Evolutionary conservation across 352 stramenopile genomes (phyloP).

Genomic region (Pythium vanterpoolii): DNA sequence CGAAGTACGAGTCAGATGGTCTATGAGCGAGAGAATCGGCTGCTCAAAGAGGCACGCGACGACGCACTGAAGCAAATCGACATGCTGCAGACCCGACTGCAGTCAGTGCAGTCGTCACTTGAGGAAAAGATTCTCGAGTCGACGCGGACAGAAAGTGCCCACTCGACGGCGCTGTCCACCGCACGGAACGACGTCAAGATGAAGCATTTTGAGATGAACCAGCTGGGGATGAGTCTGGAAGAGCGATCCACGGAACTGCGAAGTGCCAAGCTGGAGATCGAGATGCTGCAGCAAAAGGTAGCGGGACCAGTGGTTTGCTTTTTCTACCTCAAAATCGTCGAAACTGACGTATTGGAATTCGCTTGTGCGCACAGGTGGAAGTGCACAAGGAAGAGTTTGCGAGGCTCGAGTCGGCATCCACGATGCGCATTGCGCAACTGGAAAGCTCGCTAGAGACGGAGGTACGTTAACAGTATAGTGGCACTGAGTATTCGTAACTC

Average conservation of each 20-base stretch:
- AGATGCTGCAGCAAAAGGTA: slow-evolving; percentile 77
- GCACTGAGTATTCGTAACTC: too few relatives aligned
- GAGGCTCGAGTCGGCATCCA: slow-evolving; percentile 61
- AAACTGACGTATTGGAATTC: not conserved
- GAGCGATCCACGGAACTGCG: slow-evolving; percentile 41
- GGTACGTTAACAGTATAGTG: too few relatives aligned
- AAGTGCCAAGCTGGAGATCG: slow-evolving; percentile 37
- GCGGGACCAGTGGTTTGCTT: not conserved
- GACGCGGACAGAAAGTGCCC: slow-evolving; percentile 48
- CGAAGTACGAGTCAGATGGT: slow-evolving; percentile 54
- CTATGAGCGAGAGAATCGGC: slow-evolving; percentile 71
- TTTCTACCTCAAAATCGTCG: not conserved
- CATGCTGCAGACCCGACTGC: slow-evolving; percentile 44
- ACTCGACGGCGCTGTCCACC: slow-evolving; percentile 44
- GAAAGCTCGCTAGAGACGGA: slow-evolving; percentile 51
- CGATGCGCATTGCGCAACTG: slow-evolving; percentile 54
- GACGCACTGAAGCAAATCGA: slow-evolving; percentile 62
- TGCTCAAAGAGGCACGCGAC: slow-evolving; percentile 60
- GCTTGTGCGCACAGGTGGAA: slow-evolving; percentile 36
- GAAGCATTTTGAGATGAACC: slow-evolving; percentile 76
- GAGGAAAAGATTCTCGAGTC: slow-evolving; percentile 62
- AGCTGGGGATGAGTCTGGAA: slow-evolving; percentile 58
- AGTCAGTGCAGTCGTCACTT: slow-evolving; percentile 38
- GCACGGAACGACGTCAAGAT: slow-evolving; percentile 73
- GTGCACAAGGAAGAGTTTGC: slow-evolving; percentile 70